These are phyloP conservation scores for Lipomyces sp. DNA, from an alignment of 805 yeast genomes.

Conservation along the genomic window DNA sequence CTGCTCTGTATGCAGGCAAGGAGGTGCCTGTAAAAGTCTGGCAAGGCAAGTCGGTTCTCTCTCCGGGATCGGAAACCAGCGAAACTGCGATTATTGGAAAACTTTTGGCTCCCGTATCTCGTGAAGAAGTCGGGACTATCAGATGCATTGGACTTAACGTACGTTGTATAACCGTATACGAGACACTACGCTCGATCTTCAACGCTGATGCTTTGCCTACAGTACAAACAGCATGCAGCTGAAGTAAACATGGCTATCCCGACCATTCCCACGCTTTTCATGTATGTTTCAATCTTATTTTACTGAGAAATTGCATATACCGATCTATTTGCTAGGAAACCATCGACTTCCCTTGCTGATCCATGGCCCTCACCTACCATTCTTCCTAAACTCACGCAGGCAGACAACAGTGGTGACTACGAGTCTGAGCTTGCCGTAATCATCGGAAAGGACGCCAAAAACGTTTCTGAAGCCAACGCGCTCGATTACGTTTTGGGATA, in stretches of 20 bases:
- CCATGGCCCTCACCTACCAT: slow-evolving; percentile 44
- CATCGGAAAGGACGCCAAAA: slow-evolving; percentile 47
- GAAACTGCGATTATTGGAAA: slow-evolving; percentile 28
- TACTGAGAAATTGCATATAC: slow-evolving; percentile 28
- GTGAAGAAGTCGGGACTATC: slow-evolving; percentile 39
- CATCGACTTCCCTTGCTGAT: slow-evolving; percentile 26
- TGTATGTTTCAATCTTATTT: slow-evolving; percentile 53
- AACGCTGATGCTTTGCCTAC: background rate
- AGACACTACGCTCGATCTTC: too few species aligned
- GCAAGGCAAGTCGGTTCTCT: background rate
- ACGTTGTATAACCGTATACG: too few species aligned
- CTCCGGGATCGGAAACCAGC: background rate
- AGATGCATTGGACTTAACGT: slow-evolving; percentile 49
- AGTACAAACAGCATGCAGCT: slow-evolving; percentile 33
- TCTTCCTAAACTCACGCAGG: slow-evolving; percentile 35
- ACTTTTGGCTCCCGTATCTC: slow-evolving; percentile 43
- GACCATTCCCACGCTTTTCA: slow-evolving; percentile 47
- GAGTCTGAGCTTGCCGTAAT: slow-evolving; percentile 53
- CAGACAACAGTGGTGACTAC: slow-evolving; percentile 42
- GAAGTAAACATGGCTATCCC: slow-evolving; percentile 46
- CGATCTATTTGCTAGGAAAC: background rate
- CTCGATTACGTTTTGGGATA: slow-evolving; percentile 49
- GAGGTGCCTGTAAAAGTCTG: slow-evolving; percentile 1
- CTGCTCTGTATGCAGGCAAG: background rate
- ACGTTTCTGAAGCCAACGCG: slow-evolving; percentile 46